Percentiles rank a stretch among this genome's conserved stretches.
phyloP scores from a whole-genome alignment of 2,329 filamentous ascomycete species.

The Hypoxylon sp. region DNA sequence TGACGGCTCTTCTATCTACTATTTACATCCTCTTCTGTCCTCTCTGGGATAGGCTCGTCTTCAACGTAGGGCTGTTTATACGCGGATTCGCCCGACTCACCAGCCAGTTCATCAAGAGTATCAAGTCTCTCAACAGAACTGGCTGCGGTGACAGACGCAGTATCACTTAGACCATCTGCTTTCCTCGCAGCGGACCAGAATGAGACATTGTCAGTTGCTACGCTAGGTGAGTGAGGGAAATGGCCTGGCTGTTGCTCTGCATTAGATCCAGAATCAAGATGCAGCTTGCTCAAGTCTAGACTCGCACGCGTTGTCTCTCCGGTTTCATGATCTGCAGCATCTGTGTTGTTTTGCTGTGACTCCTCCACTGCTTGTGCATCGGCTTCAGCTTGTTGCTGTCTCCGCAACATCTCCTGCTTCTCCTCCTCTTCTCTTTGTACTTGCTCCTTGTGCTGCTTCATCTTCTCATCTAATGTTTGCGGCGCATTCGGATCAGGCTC shows the following conservation, averaged over 20 bases:
- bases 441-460: conserved; percentile 52
- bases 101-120: conserved; percentile 18
- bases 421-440: conserved; percentile 46
- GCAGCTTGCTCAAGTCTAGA: conserved; percentile 38
- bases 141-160: conserved; percentile 47
- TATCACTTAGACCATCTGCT: conserved; percentile 41
- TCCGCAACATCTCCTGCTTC: conserved; percentile 37
- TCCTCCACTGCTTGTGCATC: conserved; percentile 11
- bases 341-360: conserved; percentile 9
- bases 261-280: conserved; percentile 17
- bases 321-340: conserved; percentile 3
- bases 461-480: conserved; percentile 52
- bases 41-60: conserved; percentile 35
- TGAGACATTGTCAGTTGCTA: conserved; percentile 48
- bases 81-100: background rate
- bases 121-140: conserved; percentile 45
- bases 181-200: conserved; percentile 49
- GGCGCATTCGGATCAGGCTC: conserved; percentile 46
- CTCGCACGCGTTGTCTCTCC: conserved; percentile 8
- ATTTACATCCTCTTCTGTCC: conserved; percentile 17
- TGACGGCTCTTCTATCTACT: conserved; percentile 21
- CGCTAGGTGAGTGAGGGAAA: conserved; percentile 45
- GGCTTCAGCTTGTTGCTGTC: conserved; percentile 22
- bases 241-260: conserved; percentile 11
- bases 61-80: conserved; percentile 51